Evolutionary conservation across 805 yeast genomes (phyloP).

Genomic region (Maudiozyma turicensis): DNA sequence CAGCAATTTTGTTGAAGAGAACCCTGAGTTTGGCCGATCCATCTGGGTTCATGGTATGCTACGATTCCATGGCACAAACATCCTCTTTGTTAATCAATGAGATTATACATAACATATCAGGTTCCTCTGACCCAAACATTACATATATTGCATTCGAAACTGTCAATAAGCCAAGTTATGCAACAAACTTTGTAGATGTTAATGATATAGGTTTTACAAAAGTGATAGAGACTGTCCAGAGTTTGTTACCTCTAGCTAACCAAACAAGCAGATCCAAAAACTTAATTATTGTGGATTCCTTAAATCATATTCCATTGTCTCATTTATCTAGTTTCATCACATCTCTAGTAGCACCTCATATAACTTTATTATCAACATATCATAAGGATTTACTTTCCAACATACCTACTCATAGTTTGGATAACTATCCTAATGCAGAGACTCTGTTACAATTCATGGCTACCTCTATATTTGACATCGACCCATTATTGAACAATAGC

Average conservation of each 20-base stretch:
- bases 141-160: slow-evolving; percentile 66
- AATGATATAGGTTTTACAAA: slow-evolving; percentile 9
- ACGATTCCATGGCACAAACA: slow-evolving; percentile 67
- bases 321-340: slow-evolving; percentile 43
- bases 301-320: slow-evolving; percentile 45
- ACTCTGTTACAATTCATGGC: slow-evolving; percentile 60
- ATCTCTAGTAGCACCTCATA: slow-evolving; percentile 37
- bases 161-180: slow-evolving; percentile 39
- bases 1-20: slow-evolving; percentile 55
- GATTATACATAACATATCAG: slow-evolving; percentile 35
- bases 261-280: slow-evolving; percentile 7
- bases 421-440: slow-evolving; percentile 44
- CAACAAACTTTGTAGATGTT: slow-evolving; percentile 41
- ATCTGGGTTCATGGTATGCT: slow-evolving; percentile 60
- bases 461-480: slow-evolving; percentile 56
- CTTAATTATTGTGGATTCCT: slow-evolving; percentile 53
- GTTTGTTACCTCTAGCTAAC: slow-evolving; percentile 16
- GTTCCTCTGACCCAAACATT: slow-evolving; percentile 27
- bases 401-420: slow-evolving; percentile 9
- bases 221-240: slow-evolving; percentile 12
- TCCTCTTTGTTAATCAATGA: slow-evolving; percentile 49
- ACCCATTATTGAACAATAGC: slow-evolving; percentile 31
- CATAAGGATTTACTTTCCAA: slow-evolving; percentile 37
- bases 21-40: slow-evolving; percentile 60
- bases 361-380: slow-evolving; percentile 37